phyloP scores from a whole-genome alignment of 1,139 yeast species.

The Hyphopichia buzzinii region DNA sequence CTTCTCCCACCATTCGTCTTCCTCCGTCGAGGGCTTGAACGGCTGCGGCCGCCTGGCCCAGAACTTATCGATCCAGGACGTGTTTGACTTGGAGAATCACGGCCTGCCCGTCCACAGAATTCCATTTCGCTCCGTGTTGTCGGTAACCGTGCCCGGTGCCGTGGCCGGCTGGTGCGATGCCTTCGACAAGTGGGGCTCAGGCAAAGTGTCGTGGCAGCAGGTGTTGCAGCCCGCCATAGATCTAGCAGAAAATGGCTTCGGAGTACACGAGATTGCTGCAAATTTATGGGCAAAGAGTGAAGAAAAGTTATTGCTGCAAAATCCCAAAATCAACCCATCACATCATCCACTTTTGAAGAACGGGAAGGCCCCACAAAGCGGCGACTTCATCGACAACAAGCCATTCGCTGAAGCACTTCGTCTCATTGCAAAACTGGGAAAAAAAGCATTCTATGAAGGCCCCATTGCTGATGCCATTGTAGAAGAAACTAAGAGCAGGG shows the following conservation, averaged over 20 bases:
- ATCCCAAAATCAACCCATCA: conserved; percentile 22
- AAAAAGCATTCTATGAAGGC: conserved; percentile 67
- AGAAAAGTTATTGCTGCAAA: conserved; percentile 36
- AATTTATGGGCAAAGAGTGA: conserved; percentile 47
- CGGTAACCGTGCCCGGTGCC: conserved; percentile 76
- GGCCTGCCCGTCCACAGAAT: conserved; percentile 44
- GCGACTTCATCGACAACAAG: conserved; percentile 56
- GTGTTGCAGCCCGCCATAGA: conserved; percentile 69
- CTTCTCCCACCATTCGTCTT: conserved; percentile 50
- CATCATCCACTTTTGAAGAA: conserved; percentile 36
- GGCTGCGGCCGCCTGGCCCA: conserved; percentile 76
- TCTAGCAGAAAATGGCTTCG: conserved; percentile 66
- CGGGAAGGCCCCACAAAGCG: conserved; percentile 50
- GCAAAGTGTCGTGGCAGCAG: conserved; percentile 57
- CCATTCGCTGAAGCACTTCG: conserved; percentile 55
- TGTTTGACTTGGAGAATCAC: conserved; percentile 38
- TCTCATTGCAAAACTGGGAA: conserved; percentile 55
- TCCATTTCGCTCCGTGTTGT: conserved; percentile 49
- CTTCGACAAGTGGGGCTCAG: conserved; percentile 68
- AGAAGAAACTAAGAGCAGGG: conserved; percentile 46
- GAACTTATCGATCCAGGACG: conserved; percentile 47
- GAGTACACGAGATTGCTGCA: conserved; percentile 60
- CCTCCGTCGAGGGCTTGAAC: conserved; percentile 63
- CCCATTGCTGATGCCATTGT: conserved; percentile 64
- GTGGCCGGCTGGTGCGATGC: conserved; percentile 78